A percentile compares a stretch with the other conserved stretches of the same genome.
Evolutionary conservation across 306 rosid species (phyloP).

Genomic region (barrel medic (Medicago truncatula)): MtrunA17r5.0-ANR NC_053045.1:32341001-32341500

Average conservation of each 20-base stretch:
- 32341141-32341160: background rate
- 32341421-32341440: slow-evolving; percentile 95
- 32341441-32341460: slow-evolving; percentile 98
- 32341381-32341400: slow-evolving; percentile 55
- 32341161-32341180: too few relatives aligned
- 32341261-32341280: background rate
- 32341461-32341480: slow-evolving; percentile 91
- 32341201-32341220: slow-evolving; percentile 3
- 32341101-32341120: slow-evolving; percentile 12
- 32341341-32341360: background rate
- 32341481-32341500: slow-evolving; percentile 92
- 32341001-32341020: slow-evolving; percentile 98
- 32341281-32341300: slow-evolving; percentile 14
- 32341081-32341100: slow-evolving; percentile 15
- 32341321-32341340: background rate
- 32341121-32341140: background rate
- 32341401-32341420: slow-evolving; percentile 93
- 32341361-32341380: slow-evolving; percentile 52
- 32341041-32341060: slow-evolving; percentile 54
- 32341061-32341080: background rate
- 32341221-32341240: slow-evolving; percentile 2
- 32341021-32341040: slow-evolving; percentile 85
- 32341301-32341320: slow-evolving; percentile 18
- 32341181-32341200: too few relatives aligned
- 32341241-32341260: background rate